These are phyloP conservation scores for Phytophthora fragariaefolia DNA, from an alignment of 352 stramenopile species.

Conservation along the genomic window DNA sequence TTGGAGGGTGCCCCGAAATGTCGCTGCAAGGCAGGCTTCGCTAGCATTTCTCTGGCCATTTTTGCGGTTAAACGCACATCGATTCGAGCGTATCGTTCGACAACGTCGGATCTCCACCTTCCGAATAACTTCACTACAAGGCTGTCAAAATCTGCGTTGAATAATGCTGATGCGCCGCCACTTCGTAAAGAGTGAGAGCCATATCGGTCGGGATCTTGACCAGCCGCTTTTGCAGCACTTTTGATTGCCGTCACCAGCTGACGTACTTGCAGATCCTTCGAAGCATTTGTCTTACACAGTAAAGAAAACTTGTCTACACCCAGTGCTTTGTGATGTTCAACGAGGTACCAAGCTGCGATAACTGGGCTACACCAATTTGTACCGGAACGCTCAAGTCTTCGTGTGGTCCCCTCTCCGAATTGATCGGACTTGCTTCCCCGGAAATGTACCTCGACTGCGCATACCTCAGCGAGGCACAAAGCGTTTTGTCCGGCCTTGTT, in stretches of 20 bases:
- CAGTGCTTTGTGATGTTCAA: neutral
- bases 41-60: neutral
- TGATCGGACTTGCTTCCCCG: constrained; percentile 7
- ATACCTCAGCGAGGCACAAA: neutral
- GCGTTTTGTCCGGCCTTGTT: neutral
- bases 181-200: neutral
- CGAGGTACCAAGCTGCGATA: neutral
- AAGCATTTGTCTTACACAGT: neutral
- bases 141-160: neutral
- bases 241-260: neutral
- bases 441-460: neutral
- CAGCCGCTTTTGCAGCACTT: neutral
- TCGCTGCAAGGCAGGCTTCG: neutral
- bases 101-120: neutral
- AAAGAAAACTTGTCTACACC: neutral
- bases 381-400: neutral
- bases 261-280: neutral
- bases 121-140: neutral
- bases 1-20: neutral
- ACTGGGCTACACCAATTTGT: neutral
- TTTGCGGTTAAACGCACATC: neutral
- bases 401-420: constrained; percentile 2
- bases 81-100: neutral
- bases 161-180: neutral
- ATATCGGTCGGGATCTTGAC: neutral